These are phyloP conservation scores for Podila horticola DNA, from an alignment of 192 early-diverging fungal genomes.

Conservation along the genomic window DNA sequence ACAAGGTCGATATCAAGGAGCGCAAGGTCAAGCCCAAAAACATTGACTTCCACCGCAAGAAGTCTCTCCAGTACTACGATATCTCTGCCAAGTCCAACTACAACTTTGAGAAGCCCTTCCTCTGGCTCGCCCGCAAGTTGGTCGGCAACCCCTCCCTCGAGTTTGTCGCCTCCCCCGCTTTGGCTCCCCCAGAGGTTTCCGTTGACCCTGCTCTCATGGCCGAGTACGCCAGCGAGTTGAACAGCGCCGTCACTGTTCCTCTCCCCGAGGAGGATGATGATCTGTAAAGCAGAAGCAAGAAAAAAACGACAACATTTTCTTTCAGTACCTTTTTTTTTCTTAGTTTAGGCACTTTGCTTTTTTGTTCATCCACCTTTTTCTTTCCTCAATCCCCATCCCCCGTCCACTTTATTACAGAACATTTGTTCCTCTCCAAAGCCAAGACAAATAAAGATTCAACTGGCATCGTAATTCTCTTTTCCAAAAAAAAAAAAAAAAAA, in stretches of 20 bases:
- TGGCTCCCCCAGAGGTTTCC: slow-evolving; percentile 93
- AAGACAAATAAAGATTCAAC: slow-evolving; percentile 3
- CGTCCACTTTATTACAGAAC: background rate
- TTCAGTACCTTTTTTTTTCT: background rate
- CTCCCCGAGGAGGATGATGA: slow-evolving; percentile 77
- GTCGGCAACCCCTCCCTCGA: slow-evolving; percentile 94
- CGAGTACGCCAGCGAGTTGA: slow-evolving; percentile 85
- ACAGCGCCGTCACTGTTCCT: slow-evolving; percentile 80
- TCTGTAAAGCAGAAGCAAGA: slow-evolving; percentile 34
- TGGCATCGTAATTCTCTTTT: background rate
- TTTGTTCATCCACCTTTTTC: background rate
- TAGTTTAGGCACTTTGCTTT: slow-evolving; percentile 1
- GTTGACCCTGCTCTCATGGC: slow-evolving; percentile 83
- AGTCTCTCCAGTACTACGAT: slow-evolving; percentile 99
- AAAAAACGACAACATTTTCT: slow-evolving; percentile 1
- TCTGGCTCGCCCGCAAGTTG: slow-evolving; percentile 99
- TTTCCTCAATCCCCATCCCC: background rate
- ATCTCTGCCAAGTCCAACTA: slow-evolving; percentile 99
- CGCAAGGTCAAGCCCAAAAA: slow-evolving; percentile 99
- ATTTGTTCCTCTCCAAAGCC: background rate
- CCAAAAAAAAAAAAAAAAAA: background rate
- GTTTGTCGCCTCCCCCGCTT: slow-evolving; percentile 97
- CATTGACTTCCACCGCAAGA: slow-evolving; percentile 99
- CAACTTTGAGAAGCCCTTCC: slow-evolving; percentile 99
- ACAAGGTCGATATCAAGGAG: slow-evolving; percentile 99